These are phyloP conservation scores for Caryopteris hybrid DNA, from an alignment of 305 asterid genomes.

Conservation along the genomic window DNA sequence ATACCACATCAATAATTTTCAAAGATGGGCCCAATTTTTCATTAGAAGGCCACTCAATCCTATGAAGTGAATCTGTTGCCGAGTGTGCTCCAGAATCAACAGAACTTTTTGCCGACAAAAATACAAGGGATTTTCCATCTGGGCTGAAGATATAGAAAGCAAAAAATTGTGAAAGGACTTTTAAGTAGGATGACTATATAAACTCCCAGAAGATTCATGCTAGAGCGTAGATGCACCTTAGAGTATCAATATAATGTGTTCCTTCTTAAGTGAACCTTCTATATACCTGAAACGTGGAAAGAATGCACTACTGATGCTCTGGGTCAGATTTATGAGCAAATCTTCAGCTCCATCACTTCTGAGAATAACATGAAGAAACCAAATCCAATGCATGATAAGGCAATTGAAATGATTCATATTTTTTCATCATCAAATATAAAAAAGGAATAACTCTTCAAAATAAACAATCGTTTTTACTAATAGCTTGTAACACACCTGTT, in stretches of 20 bases:
- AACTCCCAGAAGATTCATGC: no score
- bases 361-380: conserved; percentile 22
- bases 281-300: conserved; percentile 83
- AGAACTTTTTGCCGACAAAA: conserved; percentile 71
- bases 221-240: background rate
- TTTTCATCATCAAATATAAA: background rate
- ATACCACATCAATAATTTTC: conserved; percentile 73
- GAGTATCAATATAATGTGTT: background rate
- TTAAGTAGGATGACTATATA: background rate
- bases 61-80: conserved; percentile 84
- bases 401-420: conserved; percentile 1
- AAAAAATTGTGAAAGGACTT: conserved; percentile 3
- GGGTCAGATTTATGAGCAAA: conserved; percentile 39
- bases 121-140: conserved; percentile 71
- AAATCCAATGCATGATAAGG: conserved; percentile 23
- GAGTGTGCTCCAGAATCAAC: conserved; percentile 95
- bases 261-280: background rate
- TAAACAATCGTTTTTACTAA: conserved; percentile 10
- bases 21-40: conserved; percentile 41
- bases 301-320: conserved; percentile 69
- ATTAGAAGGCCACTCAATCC: conserved; percentile 69
- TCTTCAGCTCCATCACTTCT: conserved; percentile 46
- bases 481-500: conserved; percentile 34
- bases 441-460: background rate
- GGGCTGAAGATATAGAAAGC: conserved; percentile 52